Evolutionary conservation across 1,139 yeast species (phyloP).

Genomic region (Lodderomyces parapsilosis): DNA sequence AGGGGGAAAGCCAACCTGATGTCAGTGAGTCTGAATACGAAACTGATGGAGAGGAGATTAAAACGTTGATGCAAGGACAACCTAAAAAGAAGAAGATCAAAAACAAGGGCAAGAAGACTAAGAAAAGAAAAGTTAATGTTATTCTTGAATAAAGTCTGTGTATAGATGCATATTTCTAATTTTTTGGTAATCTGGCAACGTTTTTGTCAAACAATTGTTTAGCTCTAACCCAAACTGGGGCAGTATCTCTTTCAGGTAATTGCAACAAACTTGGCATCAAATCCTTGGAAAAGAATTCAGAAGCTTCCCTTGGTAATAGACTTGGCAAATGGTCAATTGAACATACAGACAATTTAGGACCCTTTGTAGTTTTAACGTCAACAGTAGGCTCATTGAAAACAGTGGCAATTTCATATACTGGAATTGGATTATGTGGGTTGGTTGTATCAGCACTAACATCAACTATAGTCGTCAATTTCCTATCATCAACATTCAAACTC

Average conservation of each 20-base stretch:
- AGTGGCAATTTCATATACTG: slow-evolving; percentile 87
- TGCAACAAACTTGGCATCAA: slow-evolving; percentile 84
- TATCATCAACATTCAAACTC: slow-evolving; percentile 56
- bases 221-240: slow-evolving; percentile 93
- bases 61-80: slow-evolving; percentile 40
- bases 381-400: slow-evolving; percentile 91
- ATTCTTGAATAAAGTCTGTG: slow-evolving; percentile 43
- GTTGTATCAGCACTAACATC: slow-evolving; percentile 99
- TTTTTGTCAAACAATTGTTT: slow-evolving; percentile 79
- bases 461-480: slow-evolving; percentile 87
- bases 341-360: slow-evolving; percentile 86
- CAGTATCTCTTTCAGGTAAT: slow-evolving; percentile 73
- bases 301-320: slow-evolving; percentile 92
- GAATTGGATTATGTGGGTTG: slow-evolving; percentile 96
- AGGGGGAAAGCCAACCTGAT: slow-evolving; percentile 16
- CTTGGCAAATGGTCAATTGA: slow-evolving; percentile 98
- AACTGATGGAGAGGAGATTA: slow-evolving; percentile 58
- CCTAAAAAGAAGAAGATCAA: slow-evolving; percentile 43
- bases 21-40: slow-evolving; percentile 67
- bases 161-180: not conserved
- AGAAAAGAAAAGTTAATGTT: slow-evolving; percentile 47
- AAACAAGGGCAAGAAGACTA: slow-evolving; percentile 35
- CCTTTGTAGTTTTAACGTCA: slow-evolving; percentile 67
- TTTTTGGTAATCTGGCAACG: slow-evolving; percentile 54
- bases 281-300: slow-evolving; percentile 85